Evolutionary conservation across 1,139 yeast genomes (phyloP).

Genomic region (Taphrina wiesneri): DNA sequence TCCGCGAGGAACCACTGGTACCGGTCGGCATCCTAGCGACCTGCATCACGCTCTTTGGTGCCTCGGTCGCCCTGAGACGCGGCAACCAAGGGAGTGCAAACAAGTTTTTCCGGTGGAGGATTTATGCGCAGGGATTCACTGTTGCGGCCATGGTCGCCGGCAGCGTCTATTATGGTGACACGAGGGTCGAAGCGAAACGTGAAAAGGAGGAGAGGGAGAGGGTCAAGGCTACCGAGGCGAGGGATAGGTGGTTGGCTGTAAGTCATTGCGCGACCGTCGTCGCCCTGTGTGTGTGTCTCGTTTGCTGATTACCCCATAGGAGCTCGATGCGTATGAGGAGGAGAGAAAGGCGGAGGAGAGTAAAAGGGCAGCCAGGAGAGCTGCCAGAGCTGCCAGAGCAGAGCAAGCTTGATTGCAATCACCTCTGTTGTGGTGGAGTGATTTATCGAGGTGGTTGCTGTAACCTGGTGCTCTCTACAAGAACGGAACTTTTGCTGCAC

Average conservation of each 20-base stretch:
- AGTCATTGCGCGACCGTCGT: neutral
- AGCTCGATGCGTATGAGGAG: conserved; percentile 22
- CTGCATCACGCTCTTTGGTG: conserved; percentile 36
- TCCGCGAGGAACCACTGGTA: conserved; percentile 34
- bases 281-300: neutral
- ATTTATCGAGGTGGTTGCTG: no score
- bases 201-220: conserved; percentile 21
- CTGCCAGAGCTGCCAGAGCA: conserved; percentile 19
- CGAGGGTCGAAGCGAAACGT: conserved; percentile 13
- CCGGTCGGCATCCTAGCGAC: conserved; percentile 35
- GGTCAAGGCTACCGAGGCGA: conserved; percentile 22
- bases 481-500: no score
- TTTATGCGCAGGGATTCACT: conserved; percentile 36
- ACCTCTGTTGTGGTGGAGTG: no score
- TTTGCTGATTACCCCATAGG: neutral
- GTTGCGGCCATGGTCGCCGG: conserved; percentile 34
- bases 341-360: conserved; percentile 18
- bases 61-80: conserved; percentile 27
- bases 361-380: conserved; percentile 19
- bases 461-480: no score
- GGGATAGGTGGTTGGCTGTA: conserved; percentile 32
- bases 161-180: conserved; percentile 34
- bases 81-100: conserved; percentile 32
- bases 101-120: conserved; percentile 33
- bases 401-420: neutral